Evolutionary conservation across 441 rosid species (phyloP).

Genomic region (Biscutella laevigata): DNA sequence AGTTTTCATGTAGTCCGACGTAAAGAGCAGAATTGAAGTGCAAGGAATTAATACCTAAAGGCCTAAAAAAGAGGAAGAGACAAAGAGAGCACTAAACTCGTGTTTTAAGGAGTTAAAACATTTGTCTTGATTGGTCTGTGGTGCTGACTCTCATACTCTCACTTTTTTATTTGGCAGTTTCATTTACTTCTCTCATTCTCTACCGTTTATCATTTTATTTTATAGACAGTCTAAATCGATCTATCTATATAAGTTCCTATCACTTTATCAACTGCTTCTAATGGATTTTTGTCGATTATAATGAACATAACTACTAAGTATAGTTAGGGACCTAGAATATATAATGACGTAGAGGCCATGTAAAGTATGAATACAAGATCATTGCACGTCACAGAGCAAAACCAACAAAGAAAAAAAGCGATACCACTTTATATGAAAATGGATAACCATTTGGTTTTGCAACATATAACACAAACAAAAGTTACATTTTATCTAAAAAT

Average conservation of each 20-base stretch:
- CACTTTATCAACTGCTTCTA: slow-evolving; percentile 10
- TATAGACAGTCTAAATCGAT: not conserved
- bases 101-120: slow-evolving; percentile 11
- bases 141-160: slow-evolving; percentile 10
- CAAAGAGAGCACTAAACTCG: slow-evolving; percentile 19
- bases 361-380: not conserved
- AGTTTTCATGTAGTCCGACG: slow-evolving; percentile 15
- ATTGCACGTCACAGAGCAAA: slow-evolving; percentile 8
- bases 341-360: not conserved
- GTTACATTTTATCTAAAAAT: not conserved
- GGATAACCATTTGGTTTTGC: not conserved
- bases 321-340: not conserved
- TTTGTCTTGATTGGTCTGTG: slow-evolving; percentile 3
- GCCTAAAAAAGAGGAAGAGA: slow-evolving; percentile 3
- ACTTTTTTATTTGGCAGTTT: slow-evolving; percentile 19
- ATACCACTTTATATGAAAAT: not conserved
- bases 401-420: not conserved
- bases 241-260: not conserved
- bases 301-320: not conserved
- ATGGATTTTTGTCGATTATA: slow-evolving; percentile 12
- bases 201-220: not conserved
- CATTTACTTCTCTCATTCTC: not conserved
- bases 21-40: slow-evolving; percentile 14
- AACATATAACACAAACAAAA: not conserved
- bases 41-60: slow-evolving; percentile 1